Conservation (phyloP, 805 yeast species). For the Candida xiaguanensis region DNA sequence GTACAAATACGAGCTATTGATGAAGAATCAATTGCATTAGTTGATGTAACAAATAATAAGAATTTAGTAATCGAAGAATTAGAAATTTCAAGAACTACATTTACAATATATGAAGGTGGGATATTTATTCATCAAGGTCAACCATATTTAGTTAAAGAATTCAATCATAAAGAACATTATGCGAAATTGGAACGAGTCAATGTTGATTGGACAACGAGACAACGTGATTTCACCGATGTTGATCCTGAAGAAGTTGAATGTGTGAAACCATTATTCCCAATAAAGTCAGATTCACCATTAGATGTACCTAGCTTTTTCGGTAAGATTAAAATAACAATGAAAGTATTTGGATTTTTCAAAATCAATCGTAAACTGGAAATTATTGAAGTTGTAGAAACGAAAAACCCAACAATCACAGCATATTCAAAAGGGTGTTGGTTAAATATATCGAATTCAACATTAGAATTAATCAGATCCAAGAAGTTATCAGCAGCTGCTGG, state of each 20-base stretch:
- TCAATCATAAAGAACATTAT: conserved; percentile 70
- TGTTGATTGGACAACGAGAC: conserved; percentile 92
- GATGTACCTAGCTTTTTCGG: conserved; percentile 73
- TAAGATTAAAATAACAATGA: conserved; percentile 61
- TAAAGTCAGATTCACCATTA: conserved; percentile 24
- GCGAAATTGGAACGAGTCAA: conserved; percentile 86
- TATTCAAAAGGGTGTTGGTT: conserved; percentile 87
- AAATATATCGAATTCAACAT: conserved; percentile 68
- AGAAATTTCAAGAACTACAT: conserved; percentile 84
- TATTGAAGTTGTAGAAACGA: conserved; percentile 90
- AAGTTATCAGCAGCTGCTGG: conserved; percentile 76
- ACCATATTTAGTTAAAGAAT: conserved; percentile 81
- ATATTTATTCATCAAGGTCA: conserved; percentile 92
- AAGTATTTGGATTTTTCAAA: conserved; percentile 92
- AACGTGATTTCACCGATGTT: conserved; percentile 88
- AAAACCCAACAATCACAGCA: conserved; percentile 74
- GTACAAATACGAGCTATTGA: conserved; percentile 83
- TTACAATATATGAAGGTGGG: conserved; percentile 89
- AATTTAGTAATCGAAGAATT: conserved; percentile 82
- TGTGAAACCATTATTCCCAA: conserved; percentile 49
- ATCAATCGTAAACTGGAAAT: conserved; percentile 71
- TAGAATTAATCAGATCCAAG: conserved; percentile 56
- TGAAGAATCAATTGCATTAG: conserved; percentile 80
- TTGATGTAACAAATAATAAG: conserved; percentile 76
- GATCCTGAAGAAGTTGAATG: conserved; percentile 77